Percentiles rank a stretch among this genome's conserved stretches.
These are phyloP conservation scores for Ustilago shanxiensis DNA, from an alignment of 1,284 basidiomycete genomes.

Conservation along the genomic window DNA sequence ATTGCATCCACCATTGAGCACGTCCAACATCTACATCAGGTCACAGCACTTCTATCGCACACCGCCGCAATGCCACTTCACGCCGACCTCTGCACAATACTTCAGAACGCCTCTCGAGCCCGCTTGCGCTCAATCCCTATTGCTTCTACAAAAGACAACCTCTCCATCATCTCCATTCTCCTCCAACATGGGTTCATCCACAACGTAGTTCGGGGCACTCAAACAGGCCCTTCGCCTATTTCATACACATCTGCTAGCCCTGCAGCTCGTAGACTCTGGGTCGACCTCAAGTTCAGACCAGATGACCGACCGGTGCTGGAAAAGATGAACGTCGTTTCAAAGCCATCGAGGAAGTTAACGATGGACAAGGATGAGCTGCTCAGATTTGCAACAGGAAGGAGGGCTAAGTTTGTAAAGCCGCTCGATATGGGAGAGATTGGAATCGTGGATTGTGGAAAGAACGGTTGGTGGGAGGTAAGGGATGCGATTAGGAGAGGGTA, in stretches of 20 bases:
- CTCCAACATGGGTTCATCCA: conserved; percentile 87
- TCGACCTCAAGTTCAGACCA: conserved; percentile 84
- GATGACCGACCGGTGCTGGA: conserved; percentile 84
- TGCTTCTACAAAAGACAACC: conserved; percentile 83
- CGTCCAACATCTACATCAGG: no score
- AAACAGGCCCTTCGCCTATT: conserved; percentile 76
- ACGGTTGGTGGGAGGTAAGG: conserved; percentile 71
- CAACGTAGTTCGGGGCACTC: conserved; percentile 82
- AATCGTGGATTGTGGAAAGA: conserved; percentile 78
- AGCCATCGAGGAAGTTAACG: conserved; percentile 80
- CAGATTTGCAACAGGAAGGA: conserved; percentile 75
- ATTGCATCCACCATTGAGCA: not conserved
- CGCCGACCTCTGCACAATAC: conserved; percentile 80
- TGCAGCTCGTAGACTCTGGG: conserved; percentile 77
- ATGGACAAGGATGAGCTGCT: conserved; percentile 81
- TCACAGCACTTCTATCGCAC: not conserved
- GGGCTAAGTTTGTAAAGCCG: conserved; percentile 76
- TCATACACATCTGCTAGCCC: conserved; percentile 74
- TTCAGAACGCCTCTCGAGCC: conserved; percentile 89
- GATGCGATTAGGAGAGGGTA: conserved; percentile 70
- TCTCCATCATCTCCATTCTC: conserved; percentile 85
- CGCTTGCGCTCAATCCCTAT: conserved; percentile 81
- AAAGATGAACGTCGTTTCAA: conserved; percentile 80
- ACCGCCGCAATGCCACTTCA: conserved; percentile 72
- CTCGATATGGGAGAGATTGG: conserved; percentile 88